Conservation (phyloP, 2,329 filamentous ascomycete species). For the Fusarium tanahbumbuense region DNA sequence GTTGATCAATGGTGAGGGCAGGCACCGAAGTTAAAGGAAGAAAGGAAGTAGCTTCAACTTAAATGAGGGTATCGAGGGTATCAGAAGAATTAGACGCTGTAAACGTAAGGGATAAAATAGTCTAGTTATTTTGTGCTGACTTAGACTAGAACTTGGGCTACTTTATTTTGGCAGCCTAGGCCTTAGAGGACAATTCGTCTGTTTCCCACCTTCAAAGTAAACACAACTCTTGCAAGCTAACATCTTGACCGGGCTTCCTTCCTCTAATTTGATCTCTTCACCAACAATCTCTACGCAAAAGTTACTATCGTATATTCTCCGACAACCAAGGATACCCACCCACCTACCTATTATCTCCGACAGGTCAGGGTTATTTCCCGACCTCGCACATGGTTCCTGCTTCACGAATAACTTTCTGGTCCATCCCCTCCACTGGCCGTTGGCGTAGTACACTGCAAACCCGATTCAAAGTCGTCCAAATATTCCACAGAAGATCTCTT, state of each 20-base stretch:
- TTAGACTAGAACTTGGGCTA: background rate
- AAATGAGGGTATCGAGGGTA: background rate
- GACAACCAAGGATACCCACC: background rate
- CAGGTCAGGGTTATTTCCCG: slow-evolving; percentile 28
- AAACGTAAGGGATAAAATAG: background rate
- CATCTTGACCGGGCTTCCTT: background rate
- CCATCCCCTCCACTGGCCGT: background rate
- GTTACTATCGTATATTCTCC: background rate
- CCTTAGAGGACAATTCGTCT: background rate
- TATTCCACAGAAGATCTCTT: background rate
- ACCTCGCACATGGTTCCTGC: slow-evolving; percentile 19
- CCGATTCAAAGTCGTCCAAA: background rate
- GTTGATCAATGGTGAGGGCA: background rate
- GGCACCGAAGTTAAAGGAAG: background rate
- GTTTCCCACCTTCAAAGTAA: background rate
- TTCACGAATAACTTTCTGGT: background rate
- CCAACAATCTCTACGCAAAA: background rate
- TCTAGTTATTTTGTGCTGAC: fast-evolving
- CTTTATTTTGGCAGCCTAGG: background rate
- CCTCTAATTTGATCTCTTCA: background rate
- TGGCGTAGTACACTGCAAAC: background rate
- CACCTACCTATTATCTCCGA: background rate
- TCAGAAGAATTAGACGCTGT: background rate
- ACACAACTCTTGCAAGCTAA: background rate
- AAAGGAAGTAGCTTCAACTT: background rate